Conservation (phyloP, 2,329 filamentous ascomycete species). For the Cadophora sp. region DNA sequence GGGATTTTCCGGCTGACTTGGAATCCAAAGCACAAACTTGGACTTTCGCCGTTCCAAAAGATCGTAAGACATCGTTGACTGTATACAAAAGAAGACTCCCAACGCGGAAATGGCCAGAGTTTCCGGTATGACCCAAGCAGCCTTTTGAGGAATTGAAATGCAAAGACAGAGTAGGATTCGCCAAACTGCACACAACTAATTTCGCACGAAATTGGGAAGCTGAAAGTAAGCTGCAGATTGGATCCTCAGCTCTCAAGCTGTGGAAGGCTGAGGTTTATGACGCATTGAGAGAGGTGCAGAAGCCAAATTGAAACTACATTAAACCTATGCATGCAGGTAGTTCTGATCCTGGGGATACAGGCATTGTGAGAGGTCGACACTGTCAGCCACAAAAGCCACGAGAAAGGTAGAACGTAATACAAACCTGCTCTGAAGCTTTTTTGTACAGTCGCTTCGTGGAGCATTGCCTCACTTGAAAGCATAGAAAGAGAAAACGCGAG, state of each 20-base stretch:
- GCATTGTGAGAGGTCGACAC: conserved; percentile 8
- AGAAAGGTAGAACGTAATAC: background rate
- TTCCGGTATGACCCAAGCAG: too few relatives aligned
- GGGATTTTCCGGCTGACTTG: background rate
- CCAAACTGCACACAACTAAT: too few relatives aligned
- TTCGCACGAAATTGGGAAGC: background rate
- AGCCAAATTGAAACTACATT: background rate
- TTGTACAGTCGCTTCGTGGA: background rate
- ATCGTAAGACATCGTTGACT: conserved; percentile 26
- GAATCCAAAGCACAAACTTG: conserved; percentile 32
- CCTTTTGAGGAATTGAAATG: too few relatives aligned
- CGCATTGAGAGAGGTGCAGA: background rate
- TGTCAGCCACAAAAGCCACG: background rate
- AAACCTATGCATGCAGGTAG: conserved; percentile 2
- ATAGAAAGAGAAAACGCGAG: background rate
- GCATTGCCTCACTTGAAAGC: background rate
- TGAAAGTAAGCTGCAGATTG: conserved; percentile 9
- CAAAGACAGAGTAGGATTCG: too few relatives aligned
- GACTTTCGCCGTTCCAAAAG: conserved; percentile 28
- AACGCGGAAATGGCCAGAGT: too few relatives aligned
- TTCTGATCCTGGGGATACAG: background rate
- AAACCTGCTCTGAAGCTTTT: background rate
- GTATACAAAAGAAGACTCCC: background rate
- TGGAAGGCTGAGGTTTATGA: conserved; percentile 8
- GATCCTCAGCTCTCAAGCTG: conserved; percentile 1